These are phyloP conservation scores for Pichia membranifaciens DNA, from an alignment of 805 yeast species.

Conservation along the genomic window DNA sequence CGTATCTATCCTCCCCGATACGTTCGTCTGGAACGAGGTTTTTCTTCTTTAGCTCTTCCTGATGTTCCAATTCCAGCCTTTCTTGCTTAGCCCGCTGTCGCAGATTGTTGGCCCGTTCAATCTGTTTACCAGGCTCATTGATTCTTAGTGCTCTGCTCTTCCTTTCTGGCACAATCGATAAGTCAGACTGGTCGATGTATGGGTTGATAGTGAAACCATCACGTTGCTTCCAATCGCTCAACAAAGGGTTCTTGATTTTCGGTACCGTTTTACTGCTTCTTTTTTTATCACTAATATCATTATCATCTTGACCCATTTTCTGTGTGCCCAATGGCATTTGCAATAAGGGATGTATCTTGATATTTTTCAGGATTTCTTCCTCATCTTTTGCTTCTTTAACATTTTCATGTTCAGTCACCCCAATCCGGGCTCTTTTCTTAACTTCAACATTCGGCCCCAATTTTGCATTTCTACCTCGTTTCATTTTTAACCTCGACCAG, in stretches of 20 bases:
- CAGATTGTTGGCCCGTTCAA: constrained; percentile 46
- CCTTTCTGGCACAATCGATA: constrained; percentile 17
- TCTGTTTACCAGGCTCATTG: constrained; percentile 59
- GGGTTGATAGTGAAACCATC: constrained; percentile 31
- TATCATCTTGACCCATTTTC: background rate
- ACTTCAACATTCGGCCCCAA: too few relatives aligned
- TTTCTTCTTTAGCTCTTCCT: constrained; percentile 27
- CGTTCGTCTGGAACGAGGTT: constrained; percentile 47
- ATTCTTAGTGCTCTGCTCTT: constrained; percentile 41
- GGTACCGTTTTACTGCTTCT: too few relatives aligned
- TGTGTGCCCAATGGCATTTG: background rate
- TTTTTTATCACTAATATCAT: background rate
- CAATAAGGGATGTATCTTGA: constrained; percentile 29
- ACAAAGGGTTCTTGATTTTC: constrained; percentile 21
- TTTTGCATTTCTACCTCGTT: background rate
- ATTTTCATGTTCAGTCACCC: background rate
- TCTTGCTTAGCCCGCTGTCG: constrained; percentile 36
- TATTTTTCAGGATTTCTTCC: constrained; percentile 16
- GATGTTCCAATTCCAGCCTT: constrained; percentile 28
- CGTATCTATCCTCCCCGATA: constrained; percentile 43
- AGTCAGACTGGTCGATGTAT: constrained; percentile 27
- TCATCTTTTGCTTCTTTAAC: constrained; percentile 1
- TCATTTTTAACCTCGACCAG: background rate
- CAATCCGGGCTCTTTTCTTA: background rate
- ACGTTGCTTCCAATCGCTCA: constrained; percentile 19